Evolutionary conservation across 345 rosid species (phyloP), one percentile per base, ranked within the genome.

Genomic region (Rhodamnia rubescens): DNA sequence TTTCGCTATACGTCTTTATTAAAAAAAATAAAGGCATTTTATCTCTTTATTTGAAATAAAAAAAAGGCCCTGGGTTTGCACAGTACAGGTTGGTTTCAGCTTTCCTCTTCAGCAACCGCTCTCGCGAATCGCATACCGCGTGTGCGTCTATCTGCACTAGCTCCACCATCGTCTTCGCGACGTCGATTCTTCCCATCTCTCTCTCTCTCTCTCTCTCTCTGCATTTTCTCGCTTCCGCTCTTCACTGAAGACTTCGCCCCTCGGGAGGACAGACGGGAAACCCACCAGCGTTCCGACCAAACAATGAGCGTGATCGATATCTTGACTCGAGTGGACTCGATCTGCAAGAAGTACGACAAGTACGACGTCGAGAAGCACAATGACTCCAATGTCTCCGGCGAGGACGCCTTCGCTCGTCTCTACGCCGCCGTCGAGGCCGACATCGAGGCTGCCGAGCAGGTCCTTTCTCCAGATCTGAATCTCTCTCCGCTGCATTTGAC

Each of bases 301-400:
- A 20, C 13, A 82, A 95, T 96, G 99, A 97, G 96, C 85, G 99
- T 97, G 82, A 96, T 96, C 94, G 99, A 97, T 91, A 90, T 97
- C 50, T 90, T 96, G 81, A 95, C 98, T 57, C 91, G 98, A 89
- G 99, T 96, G 53, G 99, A 97, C 85, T 86, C 95, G 92, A 97
- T 97, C 94, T 96, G 99, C 92, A 89, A 95, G 87, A 97, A 93
- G 90, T 97, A 94, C 90, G 99, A 97, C 88, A 93, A 89, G 86
- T 98, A 95, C 93, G 98, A 98, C 89, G 88, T 98, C 88, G 98
- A 93, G 18, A 98, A 92, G 92, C 98, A 93, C 88, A 92, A 91
- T 53, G 98, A 96, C 49, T 89, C 90, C 88, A 96, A 95, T 82
- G 89, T 95, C 95, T 86, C 95, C 91, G 98, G 99, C 40, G 98